A percentile compares a stretch with the other conserved stretches of the same genome.
Evolutionary conservation across 2,329 filamentous ascomycete species (phyloP).

Genomic region (Fusarium subtropicale): DNA sequence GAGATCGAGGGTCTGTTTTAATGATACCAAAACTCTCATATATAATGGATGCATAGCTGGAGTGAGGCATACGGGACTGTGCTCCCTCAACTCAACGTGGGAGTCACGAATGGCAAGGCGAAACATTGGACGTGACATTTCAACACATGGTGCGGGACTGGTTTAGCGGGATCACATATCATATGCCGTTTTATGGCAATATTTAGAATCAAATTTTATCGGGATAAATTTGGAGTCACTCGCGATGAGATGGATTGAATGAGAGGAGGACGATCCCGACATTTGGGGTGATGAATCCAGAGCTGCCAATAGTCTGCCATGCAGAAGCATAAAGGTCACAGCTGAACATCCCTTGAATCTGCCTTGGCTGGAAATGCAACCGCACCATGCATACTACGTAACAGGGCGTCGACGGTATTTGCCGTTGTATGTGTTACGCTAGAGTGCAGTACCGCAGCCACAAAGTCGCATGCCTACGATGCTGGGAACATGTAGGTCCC

Average conservation of each 20-base stretch:
- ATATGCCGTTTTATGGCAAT: conserved; percentile 31
- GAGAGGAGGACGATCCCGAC: background rate
- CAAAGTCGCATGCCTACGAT: background rate
- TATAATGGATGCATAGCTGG: conserved; percentile 10
- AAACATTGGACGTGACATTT: conserved; percentile 47
- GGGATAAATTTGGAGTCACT: background rate
- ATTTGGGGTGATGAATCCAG: background rate
- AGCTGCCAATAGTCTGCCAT: background rate
- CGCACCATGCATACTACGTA: conserved; percentile 26
- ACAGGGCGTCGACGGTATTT: conserved; percentile 27
- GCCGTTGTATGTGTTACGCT: conserved; percentile 14
- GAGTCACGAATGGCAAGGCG: conserved; percentile 41
- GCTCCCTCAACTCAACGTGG: conserved; percentile 48
- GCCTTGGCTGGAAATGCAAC: conserved; percentile 31
- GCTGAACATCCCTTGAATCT: conserved; percentile 15
- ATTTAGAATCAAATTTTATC: conserved; percentile 23
- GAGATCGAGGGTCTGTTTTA: conserved; percentile 93
- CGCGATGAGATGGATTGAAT: background rate
- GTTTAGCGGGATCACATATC: conserved; percentile 28
- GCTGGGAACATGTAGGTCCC: conserved; percentile 1
- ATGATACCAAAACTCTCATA: conserved; percentile 6
- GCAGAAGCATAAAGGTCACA: background rate
- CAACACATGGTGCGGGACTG: conserved; percentile 46
- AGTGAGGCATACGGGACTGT: conserved; percentile 21
- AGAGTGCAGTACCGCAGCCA: conserved; percentile 2